A percentile compares a stretch with the other conserved stretches of the same genome.
Evolutionary conservation across 495 filamentous ascomycete genomes (phyloP).

Genomic region (Daldinia grandis): DNA sequence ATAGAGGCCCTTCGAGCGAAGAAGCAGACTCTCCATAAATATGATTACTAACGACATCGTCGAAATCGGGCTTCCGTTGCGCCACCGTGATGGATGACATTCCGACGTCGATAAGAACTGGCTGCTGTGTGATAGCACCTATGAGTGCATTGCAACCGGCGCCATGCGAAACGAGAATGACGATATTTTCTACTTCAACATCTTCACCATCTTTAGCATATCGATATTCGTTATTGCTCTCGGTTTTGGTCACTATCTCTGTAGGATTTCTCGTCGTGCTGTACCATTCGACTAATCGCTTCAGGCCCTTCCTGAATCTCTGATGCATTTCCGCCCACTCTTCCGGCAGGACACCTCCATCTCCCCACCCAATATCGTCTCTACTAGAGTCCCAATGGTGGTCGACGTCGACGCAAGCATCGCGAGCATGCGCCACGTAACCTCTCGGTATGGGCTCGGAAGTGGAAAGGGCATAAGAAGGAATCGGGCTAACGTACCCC

Average conservation of each 20-base stretch:
- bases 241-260: slow-evolving; percentile 51
- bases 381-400: slow-evolving; percentile 95
- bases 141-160: slow-evolving; percentile 97
- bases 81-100: slow-evolving; percentile 94
- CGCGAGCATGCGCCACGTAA: slow-evolving; percentile 90
- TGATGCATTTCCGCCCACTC: slow-evolving; percentile 97
- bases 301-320: slow-evolving; percentile 79
- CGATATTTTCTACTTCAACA: slow-evolving; percentile 72
- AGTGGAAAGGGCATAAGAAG: slow-evolving; percentile 81
- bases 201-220: slow-evolving; percentile 55
- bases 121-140: slow-evolving; percentile 86
- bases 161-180: slow-evolving; percentile 96
- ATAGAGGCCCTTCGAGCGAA: slow-evolving; percentile 41
- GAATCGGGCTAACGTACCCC: slow-evolving; percentile 77
- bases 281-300: slow-evolving; percentile 84
- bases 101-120: slow-evolving; percentile 86
- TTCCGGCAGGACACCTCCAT: slow-evolving; percentile 87
- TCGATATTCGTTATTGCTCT: slow-evolving; percentile 9
- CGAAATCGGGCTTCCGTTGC: slow-evolving; percentile 65
- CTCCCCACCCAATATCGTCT: slow-evolving; percentile 76
- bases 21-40: slow-evolving; percentile 42
- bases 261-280: slow-evolving; percentile 60
- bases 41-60: slow-evolving; percentile 9
- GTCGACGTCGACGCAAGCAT: slow-evolving; percentile 85
- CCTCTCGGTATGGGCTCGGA: slow-evolving; percentile 84